These are phyloP conservation scores for Agaricus blazei DNA, from an alignment of 768 basidiomycete species.

Conservation along the genomic window DNA sequence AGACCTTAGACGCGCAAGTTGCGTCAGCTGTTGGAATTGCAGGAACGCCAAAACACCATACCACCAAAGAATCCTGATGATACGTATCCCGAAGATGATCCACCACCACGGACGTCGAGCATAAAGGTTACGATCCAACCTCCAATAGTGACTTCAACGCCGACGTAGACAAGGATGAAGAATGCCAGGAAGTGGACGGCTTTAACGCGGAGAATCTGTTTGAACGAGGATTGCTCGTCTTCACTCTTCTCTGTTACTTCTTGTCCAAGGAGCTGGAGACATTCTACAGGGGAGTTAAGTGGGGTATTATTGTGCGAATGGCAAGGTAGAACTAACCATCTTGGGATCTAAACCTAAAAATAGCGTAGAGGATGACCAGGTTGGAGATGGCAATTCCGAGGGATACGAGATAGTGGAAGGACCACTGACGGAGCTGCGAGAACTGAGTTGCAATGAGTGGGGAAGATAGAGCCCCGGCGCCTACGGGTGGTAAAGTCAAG, in stretches of 20 bases:
- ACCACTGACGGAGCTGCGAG: conserved; percentile 60
- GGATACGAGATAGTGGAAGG: conserved; percentile 71
- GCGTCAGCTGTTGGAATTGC: neutral
- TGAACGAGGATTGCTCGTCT: conserved; percentile 35
- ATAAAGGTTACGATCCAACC: conserved; percentile 71
- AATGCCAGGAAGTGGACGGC: conserved; percentile 59
- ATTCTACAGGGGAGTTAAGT: conserved; percentile 33
- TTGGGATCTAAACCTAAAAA: conserved; percentile 69
- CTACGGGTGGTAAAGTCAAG: conserved; percentile 25
- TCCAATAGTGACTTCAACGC: conserved; percentile 59
- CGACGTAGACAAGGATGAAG: conserved; percentile 65
- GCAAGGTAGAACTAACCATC: conserved; percentile 41
- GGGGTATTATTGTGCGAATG: neutral
- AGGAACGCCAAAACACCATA: conserved; percentile 14
- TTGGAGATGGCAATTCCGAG: conserved; percentile 63
- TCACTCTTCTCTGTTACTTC: conserved; percentile 28
- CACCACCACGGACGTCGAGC: conserved; percentile 28
- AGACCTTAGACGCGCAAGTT: conserved; percentile 35
- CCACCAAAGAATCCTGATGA: conserved; percentile 51
- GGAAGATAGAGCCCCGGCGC: conserved; percentile 58
- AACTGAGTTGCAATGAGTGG: conserved; percentile 85
- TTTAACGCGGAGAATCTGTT: conserved; percentile 46
- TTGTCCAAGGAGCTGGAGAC: conserved; percentile 50
- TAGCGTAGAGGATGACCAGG: conserved; percentile 39
- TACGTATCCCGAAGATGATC: conserved; percentile 42